These are phyloP conservation scores for Conidiobolus incongruus DNA, from an alignment of 371 early-diverging fungal species.

Conservation along the genomic window DNA sequence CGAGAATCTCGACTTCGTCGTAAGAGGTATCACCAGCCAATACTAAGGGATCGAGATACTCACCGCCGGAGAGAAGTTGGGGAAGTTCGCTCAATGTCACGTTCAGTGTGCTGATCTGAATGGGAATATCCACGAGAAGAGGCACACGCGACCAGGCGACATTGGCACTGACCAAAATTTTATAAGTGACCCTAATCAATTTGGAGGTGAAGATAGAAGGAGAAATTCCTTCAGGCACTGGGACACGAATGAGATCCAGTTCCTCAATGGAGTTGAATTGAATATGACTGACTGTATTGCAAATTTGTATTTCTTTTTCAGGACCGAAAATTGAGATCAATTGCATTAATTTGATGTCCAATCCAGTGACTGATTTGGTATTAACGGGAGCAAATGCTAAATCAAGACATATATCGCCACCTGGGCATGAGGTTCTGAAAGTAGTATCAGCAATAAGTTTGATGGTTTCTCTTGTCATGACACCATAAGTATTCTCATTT, in stretches of 20 bases:
- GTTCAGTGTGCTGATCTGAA: conserved; percentile 3
- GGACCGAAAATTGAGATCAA: not conserved
- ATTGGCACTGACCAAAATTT: not conserved
- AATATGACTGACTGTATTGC: not conserved
- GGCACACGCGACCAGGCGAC: conserved; percentile 2
- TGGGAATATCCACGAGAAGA: not conserved
- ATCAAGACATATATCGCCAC: conserved; percentile 1
- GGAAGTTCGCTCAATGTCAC: conserved; percentile 3
- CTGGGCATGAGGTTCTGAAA: conserved; percentile 2
- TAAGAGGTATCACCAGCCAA: not conserved
- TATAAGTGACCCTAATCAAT: not conserved
- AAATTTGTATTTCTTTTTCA: not conserved
- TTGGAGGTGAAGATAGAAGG: not conserved
- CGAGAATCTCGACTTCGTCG: not conserved
- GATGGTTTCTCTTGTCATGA: not conserved
- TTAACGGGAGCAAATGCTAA: not conserved
- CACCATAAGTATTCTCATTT: not conserved
- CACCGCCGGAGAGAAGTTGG: not conserved
- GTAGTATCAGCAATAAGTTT: conserved; percentile 1
- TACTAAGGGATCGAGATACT: not conserved
- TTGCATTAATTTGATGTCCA: not conserved
- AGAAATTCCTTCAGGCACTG: conserved; percentile 1
- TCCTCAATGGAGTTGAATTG: not conserved
- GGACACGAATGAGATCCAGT: not conserved
- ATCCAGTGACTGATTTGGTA: not conserved